These are phyloP conservation scores for Debaryomyces sp. DNA, from an alignment of 1,139 yeast species.

Conservation along the genomic window DNA sequence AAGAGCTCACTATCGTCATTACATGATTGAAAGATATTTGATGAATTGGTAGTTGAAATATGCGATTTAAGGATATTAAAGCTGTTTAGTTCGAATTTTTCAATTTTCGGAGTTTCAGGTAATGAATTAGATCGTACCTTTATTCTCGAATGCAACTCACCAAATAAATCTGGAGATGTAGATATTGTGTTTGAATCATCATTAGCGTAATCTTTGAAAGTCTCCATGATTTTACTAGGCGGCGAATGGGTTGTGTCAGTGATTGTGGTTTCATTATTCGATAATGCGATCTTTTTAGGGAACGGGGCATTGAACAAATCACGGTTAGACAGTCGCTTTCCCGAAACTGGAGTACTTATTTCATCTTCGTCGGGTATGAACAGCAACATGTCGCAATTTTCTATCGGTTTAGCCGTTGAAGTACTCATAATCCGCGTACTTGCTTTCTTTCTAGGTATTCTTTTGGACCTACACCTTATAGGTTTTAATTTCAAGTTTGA, in stretches of 20 bases:
- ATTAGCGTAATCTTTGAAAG: background rate
- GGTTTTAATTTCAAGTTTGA: conserved; percentile 46
- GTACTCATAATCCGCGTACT: conserved; percentile 42
- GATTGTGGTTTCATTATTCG: background rate
- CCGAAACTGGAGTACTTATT: background rate
- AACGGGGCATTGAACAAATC: background rate
- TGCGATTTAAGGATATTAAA: background rate
- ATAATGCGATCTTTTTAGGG: background rate
- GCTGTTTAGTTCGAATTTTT: conserved; percentile 4
- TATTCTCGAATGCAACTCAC: background rate
- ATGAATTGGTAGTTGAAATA: conserved; percentile 8
- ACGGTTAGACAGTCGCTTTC: background rate
- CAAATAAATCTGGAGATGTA: conserved; percentile 16
- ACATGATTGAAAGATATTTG: conserved; percentile 14
- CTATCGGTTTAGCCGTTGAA: conserved; percentile 42
- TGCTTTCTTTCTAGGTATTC: conserved; percentile 44
- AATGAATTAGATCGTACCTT: conserved; percentile 25
- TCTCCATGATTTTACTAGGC: background rate
- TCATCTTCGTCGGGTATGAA: background rate
- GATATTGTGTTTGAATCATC: conserved; percentile 14
- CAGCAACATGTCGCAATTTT: conserved; percentile 14
- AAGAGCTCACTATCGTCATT: conserved; percentile 20
- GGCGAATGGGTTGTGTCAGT: background rate
- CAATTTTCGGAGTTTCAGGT: conserved; percentile 20
- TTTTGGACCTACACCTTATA: conserved; percentile 36